phyloP scores from a whole-genome alignment of 2,329 filamentous ascomycete genomes.

The Epichloe gansuensis region DNA sequence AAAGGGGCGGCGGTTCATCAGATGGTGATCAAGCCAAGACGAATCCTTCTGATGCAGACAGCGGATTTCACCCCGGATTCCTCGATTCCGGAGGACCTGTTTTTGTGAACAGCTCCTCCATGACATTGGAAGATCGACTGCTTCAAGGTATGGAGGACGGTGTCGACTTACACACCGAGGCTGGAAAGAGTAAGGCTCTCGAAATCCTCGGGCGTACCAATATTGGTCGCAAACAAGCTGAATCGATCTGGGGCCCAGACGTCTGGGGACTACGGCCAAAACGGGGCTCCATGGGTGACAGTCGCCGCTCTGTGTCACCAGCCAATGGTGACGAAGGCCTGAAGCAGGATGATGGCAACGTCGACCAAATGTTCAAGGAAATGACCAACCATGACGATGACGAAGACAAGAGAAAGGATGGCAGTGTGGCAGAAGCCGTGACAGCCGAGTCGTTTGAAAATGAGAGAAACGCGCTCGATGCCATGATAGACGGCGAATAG shows the following conservation, averaged over 20 bases:
- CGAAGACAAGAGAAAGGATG: conserved; percentile 24
- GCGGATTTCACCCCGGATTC: conserved; percentile 28
- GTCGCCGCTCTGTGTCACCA: conserved; percentile 15
- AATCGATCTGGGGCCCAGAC: conserved; percentile 37
- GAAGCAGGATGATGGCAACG: conserved; percentile 31
- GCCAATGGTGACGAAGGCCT: conserved; percentile 17
- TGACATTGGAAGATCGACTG: conserved; percentile 39
- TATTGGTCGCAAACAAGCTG: conserved; percentile 34
- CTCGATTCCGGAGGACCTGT: conserved; percentile 31
- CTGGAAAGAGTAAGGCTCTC: conserved; percentile 36
- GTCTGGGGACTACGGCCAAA: conserved; percentile 27
- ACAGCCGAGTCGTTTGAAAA: conserved; percentile 31
- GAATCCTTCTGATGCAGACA: conserved; percentile 28
- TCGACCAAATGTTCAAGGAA: conserved; percentile 43
- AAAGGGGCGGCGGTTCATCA: not conserved
- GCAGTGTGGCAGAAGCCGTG: conserved; percentile 18
- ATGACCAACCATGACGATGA: conserved; percentile 41
- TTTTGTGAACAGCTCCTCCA: conserved; percentile 24
- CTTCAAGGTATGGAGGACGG: conserved; percentile 32
- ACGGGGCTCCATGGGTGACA: conserved; percentile 17
- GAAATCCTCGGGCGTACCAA: conserved; percentile 40
- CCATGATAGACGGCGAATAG: conserved; percentile 31
- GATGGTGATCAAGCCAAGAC: conserved; percentile 16
- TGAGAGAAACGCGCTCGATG: conserved; percentile 34
- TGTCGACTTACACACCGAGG: conserved; percentile 31